These are phyloP conservation scores for Starmera quercuum DNA, from an alignment of 805 yeast genomes.

Conservation along the genomic window DNA sequence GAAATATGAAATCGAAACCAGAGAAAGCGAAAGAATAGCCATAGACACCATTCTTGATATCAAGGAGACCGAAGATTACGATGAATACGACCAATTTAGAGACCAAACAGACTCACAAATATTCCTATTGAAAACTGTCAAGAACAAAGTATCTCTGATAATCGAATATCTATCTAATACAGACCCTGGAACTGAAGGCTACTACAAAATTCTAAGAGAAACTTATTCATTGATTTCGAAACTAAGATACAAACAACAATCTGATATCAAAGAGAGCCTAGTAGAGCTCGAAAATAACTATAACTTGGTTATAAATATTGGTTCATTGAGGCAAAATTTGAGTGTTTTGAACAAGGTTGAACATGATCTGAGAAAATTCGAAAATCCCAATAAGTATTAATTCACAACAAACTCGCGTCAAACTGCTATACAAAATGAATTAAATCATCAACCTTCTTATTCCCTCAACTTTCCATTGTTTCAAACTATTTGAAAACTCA, in stretches of 20 bases:
- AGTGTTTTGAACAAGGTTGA: conserved; percentile 3
- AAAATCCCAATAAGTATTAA: neutral
- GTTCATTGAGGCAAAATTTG: conserved; percentile 10
- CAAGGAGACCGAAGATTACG: neutral
- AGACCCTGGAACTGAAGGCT: neutral
- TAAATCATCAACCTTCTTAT: conserved; percentile 66
- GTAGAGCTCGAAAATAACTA: conserved; percentile 17
- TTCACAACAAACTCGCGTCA: neutral
- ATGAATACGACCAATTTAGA: neutral
- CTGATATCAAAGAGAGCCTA: conserved; percentile 7
- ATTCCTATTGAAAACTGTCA: neutral
- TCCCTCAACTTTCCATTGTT: conserved; percentile 69
- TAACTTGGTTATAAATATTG: conserved; percentile 11
- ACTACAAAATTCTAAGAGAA: conserved; percentile 8
- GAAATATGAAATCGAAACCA: conserved; percentile 1
- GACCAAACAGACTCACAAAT: conserved; percentile 1
- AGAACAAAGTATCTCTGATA: neutral
- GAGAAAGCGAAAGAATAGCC: conserved; percentile 3
- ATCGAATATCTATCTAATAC: neutral
- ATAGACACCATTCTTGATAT: conserved; percentile 1
- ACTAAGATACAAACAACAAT: conserved; percentile 12
- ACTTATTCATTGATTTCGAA: conserved; percentile 14
- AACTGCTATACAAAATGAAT: conserved; percentile 1
- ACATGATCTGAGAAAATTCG: neutral
- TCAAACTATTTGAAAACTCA: conserved; percentile 45